Evolutionary conservation across 306 rosid species (phyloP).

Genomic region (Lathyrus oleraceus): DNA sequence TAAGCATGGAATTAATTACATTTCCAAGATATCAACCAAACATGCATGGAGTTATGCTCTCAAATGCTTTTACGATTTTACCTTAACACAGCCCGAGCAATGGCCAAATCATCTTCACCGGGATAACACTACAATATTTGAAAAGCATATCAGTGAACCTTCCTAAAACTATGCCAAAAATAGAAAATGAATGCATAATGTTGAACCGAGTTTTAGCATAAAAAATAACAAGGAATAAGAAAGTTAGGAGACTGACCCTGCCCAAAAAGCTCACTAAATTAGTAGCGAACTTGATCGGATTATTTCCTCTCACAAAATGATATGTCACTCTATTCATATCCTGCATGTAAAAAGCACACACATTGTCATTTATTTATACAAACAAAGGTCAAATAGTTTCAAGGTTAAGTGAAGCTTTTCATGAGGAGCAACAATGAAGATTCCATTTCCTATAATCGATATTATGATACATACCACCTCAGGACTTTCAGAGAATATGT

Average conservation of each 20-base stretch:
- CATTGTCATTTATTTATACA: slow-evolving; percentile 17
- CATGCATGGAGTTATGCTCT: background rate
- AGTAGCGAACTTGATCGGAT: slow-evolving; percentile 77
- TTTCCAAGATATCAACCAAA: slow-evolving; percentile 1
- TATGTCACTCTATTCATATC: slow-evolving; percentile 81
- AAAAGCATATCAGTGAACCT: slow-evolving; percentile 39
- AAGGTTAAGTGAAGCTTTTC: slow-evolving; percentile 28
- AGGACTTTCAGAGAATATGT: slow-evolving; percentile 85
- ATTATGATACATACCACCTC: slow-evolving; percentile 71
- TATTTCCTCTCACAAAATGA: slow-evolving; percentile 83
- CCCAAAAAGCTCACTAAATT: slow-evolving; percentile 76
- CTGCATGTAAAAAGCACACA: slow-evolving; percentile 56
- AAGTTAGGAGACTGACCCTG: slow-evolving; percentile 58
- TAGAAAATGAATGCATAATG: slow-evolving; percentile 26
- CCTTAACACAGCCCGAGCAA: slow-evolving; percentile 86
- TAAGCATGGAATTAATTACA: slow-evolving; percentile 25
- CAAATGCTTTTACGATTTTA: slow-evolving; percentile 47
- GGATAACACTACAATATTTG: slow-evolving; percentile 82
- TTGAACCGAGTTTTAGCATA: slow-evolving; percentile 27
- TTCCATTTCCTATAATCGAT: slow-evolving; percentile 9
- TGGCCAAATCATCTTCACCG: slow-evolving; percentile 92
- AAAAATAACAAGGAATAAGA: slow-evolving; percentile 5
- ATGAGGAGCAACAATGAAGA: slow-evolving; percentile 31
- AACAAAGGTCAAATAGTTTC: slow-evolving; percentile 16
- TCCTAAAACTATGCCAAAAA: slow-evolving; percentile 22